Evolutionary conservation across 306 rosid genomes (phyloP), one percentile per base, ranked within the genome.

Genomic region (Potentilla sterilis): DNA sequence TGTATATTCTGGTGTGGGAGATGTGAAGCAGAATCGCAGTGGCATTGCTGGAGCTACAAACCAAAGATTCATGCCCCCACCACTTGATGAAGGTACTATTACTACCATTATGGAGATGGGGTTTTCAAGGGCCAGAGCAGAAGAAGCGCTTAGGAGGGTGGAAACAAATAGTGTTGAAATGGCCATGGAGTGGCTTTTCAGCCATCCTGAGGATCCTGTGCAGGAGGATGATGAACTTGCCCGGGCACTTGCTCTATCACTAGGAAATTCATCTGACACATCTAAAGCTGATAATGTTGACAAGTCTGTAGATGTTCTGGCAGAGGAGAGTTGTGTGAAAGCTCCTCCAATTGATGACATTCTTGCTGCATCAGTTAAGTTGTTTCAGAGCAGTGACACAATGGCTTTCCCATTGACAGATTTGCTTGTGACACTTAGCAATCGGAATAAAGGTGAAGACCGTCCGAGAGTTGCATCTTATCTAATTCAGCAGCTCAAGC

Each of bases 201-300:
- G 86, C 89, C 98, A 96, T 77, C 83, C 92, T 51, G 98, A 92
- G 85, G 99, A 92, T 90, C 97, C 98, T 84, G 96, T 95, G 49
- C 99, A 90, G 89, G 99, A 96, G 82, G 99, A 96, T 70, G 98
- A 96, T 90, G 99, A 92, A 85, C 90, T 96, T 78, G 99, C 97
- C 41, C 92, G 82, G 73, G 99, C 99, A 73, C 99, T 96, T 74
- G 97, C 98, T 76, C 77, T 96, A 38, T 96, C 99, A 78, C 87
- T 96, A 35, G 98, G 99, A 78, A 95, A 77, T 83, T 90, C 96
- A 67, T 87, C 99, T 67, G 99, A 96, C 76, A 75, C 98, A 52
- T 78, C 93, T 77, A 92, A 92, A 88, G 89, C 79, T 78, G 96
- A 92, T 41, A 86, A 71, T 84, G 89, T 75, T 51, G 97, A 92